These are phyloP conservation scores for Hericium alpestre DNA, from an alignment of 768 basidiomycete species.

Conservation along the genomic window DNA sequence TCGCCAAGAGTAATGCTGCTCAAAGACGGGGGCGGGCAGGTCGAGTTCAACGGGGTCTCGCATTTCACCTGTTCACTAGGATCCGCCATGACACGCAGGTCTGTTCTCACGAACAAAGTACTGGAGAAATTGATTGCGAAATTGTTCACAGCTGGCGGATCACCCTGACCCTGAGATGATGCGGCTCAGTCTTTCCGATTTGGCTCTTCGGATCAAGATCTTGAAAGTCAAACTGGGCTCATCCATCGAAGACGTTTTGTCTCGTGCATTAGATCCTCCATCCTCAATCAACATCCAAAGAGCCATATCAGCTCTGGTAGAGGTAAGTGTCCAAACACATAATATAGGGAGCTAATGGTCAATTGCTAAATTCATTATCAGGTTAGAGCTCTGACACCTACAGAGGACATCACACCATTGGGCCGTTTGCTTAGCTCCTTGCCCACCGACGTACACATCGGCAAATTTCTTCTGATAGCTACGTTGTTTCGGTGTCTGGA, in stretches of 20 bases:
- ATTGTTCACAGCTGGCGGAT: conserved; percentile 59
- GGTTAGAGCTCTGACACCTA: conserved; percentile 77
- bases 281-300: conserved; percentile 76
- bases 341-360: neutral
- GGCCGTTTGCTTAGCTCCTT: conserved; percentile 82
- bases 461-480: conserved; percentile 83
- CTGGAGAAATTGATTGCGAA: neutral
- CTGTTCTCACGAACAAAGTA: conserved; percentile 5
- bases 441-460: conserved; percentile 92
- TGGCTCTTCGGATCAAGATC: conserved; percentile 86
- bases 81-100: conserved; percentile 73
- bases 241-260: conserved; percentile 84
- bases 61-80: conserved; percentile 94
- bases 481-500: conserved; percentile 84
- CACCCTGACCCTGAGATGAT: conserved; percentile 93
- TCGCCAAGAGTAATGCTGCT: conserved; percentile 84
- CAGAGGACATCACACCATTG: conserved; percentile 92
- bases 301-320: conserved; percentile 83
- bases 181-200: conserved; percentile 83
- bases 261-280: conserved; percentile 84
- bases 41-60: conserved; percentile 79
- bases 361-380: conserved; percentile 17
- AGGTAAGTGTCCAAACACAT: conserved; percentile 33
- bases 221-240: conserved; percentile 79
- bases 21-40: conserved; percentile 87